phyloP scores from a whole-genome alignment of 495 filamentous ascomycete genomes.

The Neurospora discreta region DNA sequence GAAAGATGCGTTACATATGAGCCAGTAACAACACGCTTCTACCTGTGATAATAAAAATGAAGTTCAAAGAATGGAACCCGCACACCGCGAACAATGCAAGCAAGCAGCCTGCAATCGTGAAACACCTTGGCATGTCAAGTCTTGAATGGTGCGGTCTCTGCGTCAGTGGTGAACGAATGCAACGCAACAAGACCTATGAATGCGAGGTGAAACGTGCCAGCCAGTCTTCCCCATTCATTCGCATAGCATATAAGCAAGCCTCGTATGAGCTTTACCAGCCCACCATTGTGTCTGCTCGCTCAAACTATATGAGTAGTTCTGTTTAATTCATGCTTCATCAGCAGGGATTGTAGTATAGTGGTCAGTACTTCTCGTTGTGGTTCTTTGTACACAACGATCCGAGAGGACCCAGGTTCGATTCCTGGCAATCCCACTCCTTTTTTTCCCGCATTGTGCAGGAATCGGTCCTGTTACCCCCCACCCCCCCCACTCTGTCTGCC shows the following conservation, averaged over 20 bases:
- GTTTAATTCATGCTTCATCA: not conserved
- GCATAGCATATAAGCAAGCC: no score
- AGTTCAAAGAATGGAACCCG: not conserved
- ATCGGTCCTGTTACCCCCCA: no score
- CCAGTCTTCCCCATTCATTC: no score
- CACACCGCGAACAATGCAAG: not conserved
- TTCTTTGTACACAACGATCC: not conserved
- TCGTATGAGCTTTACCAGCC: no score
- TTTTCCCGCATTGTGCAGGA: not conserved
- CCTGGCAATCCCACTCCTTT: constrained; percentile 3
- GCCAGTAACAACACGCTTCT: not conserved
- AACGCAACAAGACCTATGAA: no score
- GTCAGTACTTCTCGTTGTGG: constrained; percentile 9
- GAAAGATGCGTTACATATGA: not conserved
- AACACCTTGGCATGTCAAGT: not conserved
- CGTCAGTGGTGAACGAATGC: no score
- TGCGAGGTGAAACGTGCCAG: no score
- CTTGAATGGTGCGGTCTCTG: not conserved
- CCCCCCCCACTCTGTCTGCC: no score
- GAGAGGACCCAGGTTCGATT: constrained; percentile 8
- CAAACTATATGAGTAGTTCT: no score
- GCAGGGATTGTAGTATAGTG: constrained; percentile 6
- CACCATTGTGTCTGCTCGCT: no score
- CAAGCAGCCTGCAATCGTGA: not conserved
- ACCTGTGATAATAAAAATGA: not conserved